phyloP scores from a whole-genome alignment of 176 grass and related monocot species.

The Musa acuminata region DNA sequence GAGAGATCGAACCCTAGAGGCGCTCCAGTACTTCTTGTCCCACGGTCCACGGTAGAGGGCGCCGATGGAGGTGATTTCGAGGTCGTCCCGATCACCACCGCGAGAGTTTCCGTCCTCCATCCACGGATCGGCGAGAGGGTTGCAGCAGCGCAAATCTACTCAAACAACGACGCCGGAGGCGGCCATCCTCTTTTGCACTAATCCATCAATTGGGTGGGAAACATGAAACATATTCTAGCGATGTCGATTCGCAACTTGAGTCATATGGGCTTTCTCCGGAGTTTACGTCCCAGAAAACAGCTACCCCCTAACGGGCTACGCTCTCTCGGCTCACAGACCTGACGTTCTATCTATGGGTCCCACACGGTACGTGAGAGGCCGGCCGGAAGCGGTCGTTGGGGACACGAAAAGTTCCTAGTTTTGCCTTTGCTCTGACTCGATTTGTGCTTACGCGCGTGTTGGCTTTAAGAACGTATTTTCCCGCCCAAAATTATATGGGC shows the following conservation, averaged over 20 bases:
- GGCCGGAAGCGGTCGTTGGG: no score
- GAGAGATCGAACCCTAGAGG: slow-evolving; percentile 46
- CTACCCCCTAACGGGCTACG: no score
- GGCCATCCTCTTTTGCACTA: not conserved
- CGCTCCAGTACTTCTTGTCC: slow-evolving; percentile 94
- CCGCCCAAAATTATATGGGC: no score
- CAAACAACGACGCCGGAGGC: not conserved
- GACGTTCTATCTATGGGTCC: no score
- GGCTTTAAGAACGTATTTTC: no score
- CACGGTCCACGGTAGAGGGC: slow-evolving; percentile 44
- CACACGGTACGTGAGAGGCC: no score
- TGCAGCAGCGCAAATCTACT: not conserved
- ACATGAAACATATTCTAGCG: not conserved
- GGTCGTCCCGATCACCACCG: slow-evolving; percentile 19
- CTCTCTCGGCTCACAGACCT: no score
- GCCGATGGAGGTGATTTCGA: slow-evolving; percentile 63
- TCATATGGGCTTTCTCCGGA: not conserved
- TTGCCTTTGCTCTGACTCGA: no score
- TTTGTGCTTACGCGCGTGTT: no score
- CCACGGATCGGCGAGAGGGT: not conserved
- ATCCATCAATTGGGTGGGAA: not conserved
- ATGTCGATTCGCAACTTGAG: not conserved
- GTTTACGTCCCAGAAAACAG: no score
- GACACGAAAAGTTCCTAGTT: no score
- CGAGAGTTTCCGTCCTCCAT: slow-evolving; percentile 1